A percentile compares a stretch with the other conserved stretches of the same genome.
These are phyloP conservation scores for Lasiosphaeria miniovina DNA, from an alignment of 495 filamentous ascomycete genomes.

Conservation along the genomic window DNA sequence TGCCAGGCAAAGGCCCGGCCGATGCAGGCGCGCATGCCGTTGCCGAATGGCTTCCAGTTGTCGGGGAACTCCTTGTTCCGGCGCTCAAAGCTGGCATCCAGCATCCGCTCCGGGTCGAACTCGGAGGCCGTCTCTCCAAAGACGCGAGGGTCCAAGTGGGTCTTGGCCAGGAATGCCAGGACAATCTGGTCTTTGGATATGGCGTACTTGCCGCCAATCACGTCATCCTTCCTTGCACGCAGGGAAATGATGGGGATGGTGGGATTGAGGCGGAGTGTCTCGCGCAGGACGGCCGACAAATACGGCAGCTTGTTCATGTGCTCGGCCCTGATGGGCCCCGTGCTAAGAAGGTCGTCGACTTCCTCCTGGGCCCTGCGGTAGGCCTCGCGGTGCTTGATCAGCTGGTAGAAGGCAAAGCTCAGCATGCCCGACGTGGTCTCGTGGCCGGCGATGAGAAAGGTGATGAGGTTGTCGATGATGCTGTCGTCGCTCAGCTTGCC, in stretches of 20 bases:
- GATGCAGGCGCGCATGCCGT: conserved; percentile 48
- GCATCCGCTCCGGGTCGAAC: conserved; percentile 63
- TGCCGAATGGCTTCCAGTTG: conserved; percentile 62
- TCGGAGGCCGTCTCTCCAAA: conserved; percentile 54
- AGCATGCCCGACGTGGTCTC: conserved; percentile 65
- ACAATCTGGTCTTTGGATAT: conserved; percentile 53
- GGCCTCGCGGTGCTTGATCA: conserved; percentile 51
- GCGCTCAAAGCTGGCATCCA: conserved; percentile 58
- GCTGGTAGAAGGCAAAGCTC: conserved; percentile 56
- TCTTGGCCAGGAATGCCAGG: conserved; percentile 54
- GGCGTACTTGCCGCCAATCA: conserved; percentile 66
- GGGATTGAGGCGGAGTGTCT: conserved; percentile 65
- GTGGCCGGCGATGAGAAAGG: conserved; percentile 70
- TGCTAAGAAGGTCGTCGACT: conserved; percentile 61
- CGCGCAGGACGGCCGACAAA: conserved; percentile 59
- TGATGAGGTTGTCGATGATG: conserved; percentile 71
- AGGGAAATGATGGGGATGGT: conserved; percentile 59
- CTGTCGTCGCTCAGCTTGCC: conserved; percentile 56
- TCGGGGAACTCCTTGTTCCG: conserved; percentile 45
- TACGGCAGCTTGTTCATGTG: conserved; percentile 60
- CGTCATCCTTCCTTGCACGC: conserved; percentile 38
- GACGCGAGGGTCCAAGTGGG: conserved; percentile 46
- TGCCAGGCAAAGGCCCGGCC: conserved; percentile 65
- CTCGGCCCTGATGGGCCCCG: conserved; percentile 59
- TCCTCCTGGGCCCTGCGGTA: conserved; percentile 56